Conservation (phyloP, 2,329 filamentous ascomycete species). For the Talaromyces islandicus region DNA sequence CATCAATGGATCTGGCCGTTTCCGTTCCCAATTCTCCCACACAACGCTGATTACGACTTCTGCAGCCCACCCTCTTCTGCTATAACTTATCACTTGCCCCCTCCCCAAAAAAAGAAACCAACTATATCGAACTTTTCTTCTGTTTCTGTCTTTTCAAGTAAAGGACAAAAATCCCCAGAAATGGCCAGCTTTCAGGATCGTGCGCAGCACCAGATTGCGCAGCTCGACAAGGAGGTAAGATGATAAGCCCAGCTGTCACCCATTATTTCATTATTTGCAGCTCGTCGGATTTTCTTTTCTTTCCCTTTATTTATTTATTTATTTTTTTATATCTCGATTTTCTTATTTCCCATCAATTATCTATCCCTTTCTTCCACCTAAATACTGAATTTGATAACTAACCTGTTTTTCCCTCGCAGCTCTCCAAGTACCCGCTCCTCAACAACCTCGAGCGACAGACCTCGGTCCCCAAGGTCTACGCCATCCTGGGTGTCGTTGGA, state of each 20-base stretch:
- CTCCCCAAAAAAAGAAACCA: background rate
- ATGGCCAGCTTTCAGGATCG: slow-evolving; percentile 54
- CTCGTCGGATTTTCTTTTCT: background rate
- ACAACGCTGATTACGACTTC: background rate
- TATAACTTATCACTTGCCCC: background rate
- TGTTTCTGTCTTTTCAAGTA: background rate
- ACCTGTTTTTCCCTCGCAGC: slow-evolving; percentile 35
- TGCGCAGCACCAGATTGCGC: slow-evolving; percentile 58
- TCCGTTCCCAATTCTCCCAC: slow-evolving; percentile 2
- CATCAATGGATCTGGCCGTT: slow-evolving; percentile 4
- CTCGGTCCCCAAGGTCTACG: slow-evolving; percentile 63
- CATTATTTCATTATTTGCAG: slow-evolving; percentile 17
- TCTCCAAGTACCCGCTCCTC: slow-evolving; percentile 61
- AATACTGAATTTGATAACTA: background rate
- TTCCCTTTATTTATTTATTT: no score
- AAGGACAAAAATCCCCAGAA: slow-evolving; percentile 3
- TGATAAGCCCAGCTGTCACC: background rate
- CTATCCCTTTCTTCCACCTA: background rate
- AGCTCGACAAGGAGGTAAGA: slow-evolving; percentile 62
- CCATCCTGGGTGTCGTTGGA: slow-evolving; percentile 57
- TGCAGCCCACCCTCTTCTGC: background rate
- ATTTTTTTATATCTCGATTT: background rate
- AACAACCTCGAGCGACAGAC: slow-evolving; percentile 65
- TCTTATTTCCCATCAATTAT: background rate
- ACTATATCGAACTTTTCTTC: background rate